A percentile compares a stretch with the other conserved stretches of the same genome.
Evolutionary conservation across 139 green algal species (phyloP).

Genomic region (Nannochloris sp.): DNA sequence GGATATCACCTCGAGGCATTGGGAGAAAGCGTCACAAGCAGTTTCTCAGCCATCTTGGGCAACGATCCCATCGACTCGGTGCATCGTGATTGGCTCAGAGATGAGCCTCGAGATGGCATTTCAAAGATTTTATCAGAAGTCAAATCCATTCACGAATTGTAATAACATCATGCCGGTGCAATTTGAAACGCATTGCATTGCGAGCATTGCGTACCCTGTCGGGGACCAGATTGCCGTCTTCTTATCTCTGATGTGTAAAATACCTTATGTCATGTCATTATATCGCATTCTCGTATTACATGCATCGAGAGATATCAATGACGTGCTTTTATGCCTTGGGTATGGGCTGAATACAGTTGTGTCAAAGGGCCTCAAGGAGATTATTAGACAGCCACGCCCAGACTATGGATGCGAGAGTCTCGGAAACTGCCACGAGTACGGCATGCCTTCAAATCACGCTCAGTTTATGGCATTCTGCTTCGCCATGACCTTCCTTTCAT

Average conservation of each 20-base stretch:
- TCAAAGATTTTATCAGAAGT: conserved; percentile 22
- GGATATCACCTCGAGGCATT: conserved; percentile 65
- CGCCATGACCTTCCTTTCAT: conserved; percentile 1
- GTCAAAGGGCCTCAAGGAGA: conserved; percentile 10
- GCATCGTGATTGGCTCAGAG: conserved; percentile 29
- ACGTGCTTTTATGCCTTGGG: conserved; percentile 8
- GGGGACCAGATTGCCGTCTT: background rate
- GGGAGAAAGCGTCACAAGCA: conserved; percentile 59
- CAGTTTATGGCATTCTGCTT: conserved; percentile 16
- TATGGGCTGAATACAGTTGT: conserved; percentile 8
- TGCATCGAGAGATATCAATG: conserved; percentile 11
- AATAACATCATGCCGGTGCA: background rate
- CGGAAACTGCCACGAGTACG: conserved; percentile 18
- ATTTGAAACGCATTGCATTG: background rate
- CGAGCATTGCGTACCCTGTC: background rate
- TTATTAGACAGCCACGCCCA: conserved; percentile 16
- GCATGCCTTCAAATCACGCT: conserved; percentile 21
- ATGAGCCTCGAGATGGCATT: conserved; percentile 42
- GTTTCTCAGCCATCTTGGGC: conserved; percentile 52
- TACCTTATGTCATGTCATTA: conserved; percentile 10
- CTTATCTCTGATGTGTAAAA: conserved; percentile 6
- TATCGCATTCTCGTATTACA: background rate
- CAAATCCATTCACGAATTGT: conserved; percentile 31
- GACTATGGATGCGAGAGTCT: conserved; percentile 8
- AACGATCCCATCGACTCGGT: conserved; percentile 20